phyloP scores from a whole-genome alignment of 306 rosid genomes.

The Mucuna pruriens region DNA sequence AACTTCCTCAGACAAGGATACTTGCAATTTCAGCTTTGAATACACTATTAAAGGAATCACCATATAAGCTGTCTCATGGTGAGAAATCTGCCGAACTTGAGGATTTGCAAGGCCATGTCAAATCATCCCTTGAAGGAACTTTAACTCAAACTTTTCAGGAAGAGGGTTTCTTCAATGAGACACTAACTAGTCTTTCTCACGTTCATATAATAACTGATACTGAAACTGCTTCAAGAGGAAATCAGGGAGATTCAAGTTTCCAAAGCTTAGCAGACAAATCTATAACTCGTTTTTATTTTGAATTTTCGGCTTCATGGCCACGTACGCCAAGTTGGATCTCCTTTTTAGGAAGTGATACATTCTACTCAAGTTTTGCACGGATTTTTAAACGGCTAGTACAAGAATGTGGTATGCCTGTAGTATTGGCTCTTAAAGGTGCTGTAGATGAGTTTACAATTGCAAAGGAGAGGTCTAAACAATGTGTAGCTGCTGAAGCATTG shows the following conservation, averaged over 20 bases:
- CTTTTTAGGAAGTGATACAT: constrained; percentile 79
- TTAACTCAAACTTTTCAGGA: constrained; percentile 88
- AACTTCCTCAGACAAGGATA: constrained; percentile 98
- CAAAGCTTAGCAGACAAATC: constrained; percentile 98
- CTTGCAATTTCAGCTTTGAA: constrained; percentile 96
- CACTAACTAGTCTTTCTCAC: constrained; percentile 92
- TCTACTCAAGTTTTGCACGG: constrained; percentile 91
- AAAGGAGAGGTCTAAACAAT: constrained; percentile 97
- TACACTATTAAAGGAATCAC: constrained; percentile 91
- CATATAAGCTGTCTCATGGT: constrained; percentile 74
- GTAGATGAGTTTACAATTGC: constrained; percentile 84
- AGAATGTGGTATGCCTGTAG: constrained; percentile 91
- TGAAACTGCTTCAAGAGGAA: constrained; percentile 80
- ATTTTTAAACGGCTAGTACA: constrained; percentile 92
- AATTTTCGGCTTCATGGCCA: constrained; percentile 99
- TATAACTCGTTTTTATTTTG: constrained; percentile 92
- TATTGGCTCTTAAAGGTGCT: constrained; percentile 74
- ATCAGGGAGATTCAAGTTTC: constrained; percentile 80
- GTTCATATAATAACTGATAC: constrained; percentile 85
- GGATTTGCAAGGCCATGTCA: constrained; percentile 57
- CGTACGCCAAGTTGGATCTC: constrained; percentile 98
- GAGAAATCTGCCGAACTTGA: constrained; percentile 48
- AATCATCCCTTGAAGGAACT: constrained; percentile 87
- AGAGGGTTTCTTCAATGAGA: constrained; percentile 91
- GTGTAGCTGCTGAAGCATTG: constrained; percentile 98